Conservation (phyloP, 2,329 filamentous ascomycete genomes). For the Berkeleyomyces rouxiae region DNA sequence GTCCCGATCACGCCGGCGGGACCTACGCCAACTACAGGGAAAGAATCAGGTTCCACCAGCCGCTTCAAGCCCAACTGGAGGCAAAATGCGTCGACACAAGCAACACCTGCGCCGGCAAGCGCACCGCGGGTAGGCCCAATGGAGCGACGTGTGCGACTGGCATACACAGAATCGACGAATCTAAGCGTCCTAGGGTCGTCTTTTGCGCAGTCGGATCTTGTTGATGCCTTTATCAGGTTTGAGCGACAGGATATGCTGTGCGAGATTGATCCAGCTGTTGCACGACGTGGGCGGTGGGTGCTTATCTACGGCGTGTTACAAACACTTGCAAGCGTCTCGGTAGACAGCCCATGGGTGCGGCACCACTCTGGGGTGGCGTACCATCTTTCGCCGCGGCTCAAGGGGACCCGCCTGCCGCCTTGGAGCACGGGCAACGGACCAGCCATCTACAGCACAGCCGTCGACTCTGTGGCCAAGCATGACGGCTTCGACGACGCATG, state of each 20-base stretch:
- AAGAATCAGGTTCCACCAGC: constrained; percentile 5
- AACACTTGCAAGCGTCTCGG: constrained; percentile 40
- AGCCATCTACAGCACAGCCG: not conserved
- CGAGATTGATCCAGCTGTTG: constrained; percentile 35
- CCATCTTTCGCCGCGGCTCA: constrained; percentile 38
- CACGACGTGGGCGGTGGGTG: constrained; percentile 43
- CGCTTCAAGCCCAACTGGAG: constrained; percentile 18
- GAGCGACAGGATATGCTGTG: constrained; percentile 36
- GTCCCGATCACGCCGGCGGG: constrained; percentile 17
- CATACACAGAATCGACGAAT: constrained; percentile 44
- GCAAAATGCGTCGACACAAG: not conserved
- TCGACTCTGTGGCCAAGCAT: constrained; percentile 9
- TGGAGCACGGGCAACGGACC: constrained; percentile 27
- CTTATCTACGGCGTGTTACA: constrained; percentile 44
- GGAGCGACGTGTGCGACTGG: constrained; percentile 37
- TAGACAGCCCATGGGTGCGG: constrained; percentile 37
- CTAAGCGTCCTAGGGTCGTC: constrained; percentile 38
- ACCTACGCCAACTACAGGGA: not conserved
- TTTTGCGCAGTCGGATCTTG: constrained; percentile 33
- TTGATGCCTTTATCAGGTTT: constrained; percentile 38
- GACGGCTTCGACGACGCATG: constrained; percentile 22
- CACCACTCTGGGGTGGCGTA: constrained; percentile 38
- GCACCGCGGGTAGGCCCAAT: constrained; percentile 19
- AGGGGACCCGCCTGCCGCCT: constrained; percentile 34
- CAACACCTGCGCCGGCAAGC: not conserved